Conservation (phyloP, 768 basidiomycete species). For the Rhizopogon roseolus region DNA sequence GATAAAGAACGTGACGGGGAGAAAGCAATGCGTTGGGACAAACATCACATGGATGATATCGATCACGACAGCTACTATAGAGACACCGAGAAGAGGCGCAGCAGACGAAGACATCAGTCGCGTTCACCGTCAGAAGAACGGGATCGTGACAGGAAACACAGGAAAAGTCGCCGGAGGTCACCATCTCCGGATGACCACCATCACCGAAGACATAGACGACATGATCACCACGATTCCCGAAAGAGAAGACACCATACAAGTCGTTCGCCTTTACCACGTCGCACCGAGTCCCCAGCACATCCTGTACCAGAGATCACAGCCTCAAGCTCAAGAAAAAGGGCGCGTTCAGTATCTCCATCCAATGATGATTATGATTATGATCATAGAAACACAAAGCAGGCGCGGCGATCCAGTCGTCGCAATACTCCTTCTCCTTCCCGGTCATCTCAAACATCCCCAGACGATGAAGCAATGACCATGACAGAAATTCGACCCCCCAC, state of each 20-base stretch:
- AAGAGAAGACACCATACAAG: constrained; percentile 18
- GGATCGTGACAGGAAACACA: constrained; percentile 12
- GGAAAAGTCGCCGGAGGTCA: constrained; percentile 15
- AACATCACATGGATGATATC: constrained; percentile 37
- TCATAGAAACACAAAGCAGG: neutral
- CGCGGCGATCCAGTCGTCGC: constrained; percentile 4
- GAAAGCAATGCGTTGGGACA: constrained; percentile 48
- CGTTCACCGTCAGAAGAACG: constrained; percentile 26
- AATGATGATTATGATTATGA: constrained; percentile 15
- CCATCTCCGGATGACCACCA: constrained; percentile 11
- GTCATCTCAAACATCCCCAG: constrained; percentile 22
- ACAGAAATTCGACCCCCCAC: constrained; percentile 4
- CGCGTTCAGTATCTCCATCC: constrained; percentile 9
- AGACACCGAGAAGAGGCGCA: constrained; percentile 14
- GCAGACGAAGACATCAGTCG: constrained; percentile 21
- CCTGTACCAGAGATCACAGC: neutral
- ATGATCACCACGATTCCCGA: constrained; percentile 11
- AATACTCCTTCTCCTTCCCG: constrained; percentile 19
- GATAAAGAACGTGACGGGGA: constrained; percentile 37
- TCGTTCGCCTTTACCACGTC: constrained; percentile 7
- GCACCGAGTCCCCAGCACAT: constrained; percentile 9
- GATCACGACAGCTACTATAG: constrained; percentile 25
- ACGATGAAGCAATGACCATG: constrained; percentile 11
- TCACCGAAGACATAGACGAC: constrained; percentile 22
- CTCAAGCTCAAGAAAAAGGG: constrained; percentile 13